A percentile compares a stretch with the other conserved stretches of the same genome.
These are phyloP conservation scores for Neurospora sublineolata DNA, from an alignment of 495 filamentous ascomycete genomes.

Conservation along the genomic window DNA sequence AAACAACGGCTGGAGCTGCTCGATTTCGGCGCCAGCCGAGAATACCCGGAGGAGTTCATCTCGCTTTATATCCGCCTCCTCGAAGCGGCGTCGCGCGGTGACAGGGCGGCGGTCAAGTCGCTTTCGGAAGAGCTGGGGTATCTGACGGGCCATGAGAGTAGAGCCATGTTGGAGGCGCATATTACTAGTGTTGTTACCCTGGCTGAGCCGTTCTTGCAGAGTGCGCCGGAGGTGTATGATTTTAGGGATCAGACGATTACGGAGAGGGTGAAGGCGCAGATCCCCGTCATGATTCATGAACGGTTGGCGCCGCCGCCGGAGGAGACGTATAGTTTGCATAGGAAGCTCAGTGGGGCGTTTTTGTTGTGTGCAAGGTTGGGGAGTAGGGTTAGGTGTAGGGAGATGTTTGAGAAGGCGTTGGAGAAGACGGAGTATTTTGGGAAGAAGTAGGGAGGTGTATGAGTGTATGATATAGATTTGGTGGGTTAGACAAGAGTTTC, in stretches of 20 bases:
- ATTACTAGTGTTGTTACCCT: constrained; percentile 70
- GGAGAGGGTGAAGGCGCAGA: constrained; percentile 71
- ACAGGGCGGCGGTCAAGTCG: constrained; percentile 54
- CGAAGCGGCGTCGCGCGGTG: constrained; percentile 58
- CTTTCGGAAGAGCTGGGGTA: constrained; percentile 81
- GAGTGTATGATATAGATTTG: constrained; percentile 3
- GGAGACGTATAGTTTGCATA: constrained; percentile 93
- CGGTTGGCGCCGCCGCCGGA: constrained; percentile 83
- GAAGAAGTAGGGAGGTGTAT: not conserved
- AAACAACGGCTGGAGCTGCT: constrained; percentile 75
- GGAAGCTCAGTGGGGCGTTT: constrained; percentile 93
- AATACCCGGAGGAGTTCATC: constrained; percentile 72
- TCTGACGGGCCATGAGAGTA: constrained; percentile 76
- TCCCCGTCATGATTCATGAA: constrained; percentile 87
- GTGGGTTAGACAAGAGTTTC: not conserved
- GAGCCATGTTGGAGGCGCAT: constrained; percentile 79
- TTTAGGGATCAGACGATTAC: constrained; percentile 93
- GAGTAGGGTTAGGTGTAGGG: constrained; percentile 67
- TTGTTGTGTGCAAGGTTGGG: constrained; percentile 80
- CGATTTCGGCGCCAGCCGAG: constrained; percentile 82
- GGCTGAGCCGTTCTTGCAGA: constrained; percentile 74
- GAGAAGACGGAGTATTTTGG: constrained; percentile 28
- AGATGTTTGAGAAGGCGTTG: constrained; percentile 64
- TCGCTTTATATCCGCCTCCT: constrained; percentile 65
- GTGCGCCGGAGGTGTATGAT: constrained; percentile 76